Percentiles rank a stretch among this genome's conserved stretches.
These are phyloP conservation scores for Nakaseomyces sp. DNA, from an alignment of 1,139 yeast species.

Conservation along the genomic window DNA sequence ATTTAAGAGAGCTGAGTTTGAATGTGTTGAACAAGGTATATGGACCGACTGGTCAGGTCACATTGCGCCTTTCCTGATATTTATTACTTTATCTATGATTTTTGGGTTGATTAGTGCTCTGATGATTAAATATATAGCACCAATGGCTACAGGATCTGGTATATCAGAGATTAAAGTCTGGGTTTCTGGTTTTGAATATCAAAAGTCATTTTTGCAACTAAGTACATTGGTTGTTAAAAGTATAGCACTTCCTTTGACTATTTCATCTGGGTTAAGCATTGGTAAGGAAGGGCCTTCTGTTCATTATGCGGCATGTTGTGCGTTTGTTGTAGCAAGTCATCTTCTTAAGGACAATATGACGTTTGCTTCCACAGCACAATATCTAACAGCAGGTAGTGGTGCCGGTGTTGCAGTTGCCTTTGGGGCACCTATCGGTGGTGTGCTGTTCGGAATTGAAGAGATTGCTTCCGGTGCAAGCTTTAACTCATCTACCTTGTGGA, in stretches of 20 bases:
- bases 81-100: conserved; percentile 47
- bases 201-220: conserved; percentile 69
- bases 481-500: conserved; percentile 77
- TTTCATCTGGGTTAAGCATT: conserved; percentile 79
- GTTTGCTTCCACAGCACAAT: conserved; percentile 39
- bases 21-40: conserved; percentile 36
- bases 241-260: conserved; percentile 75
- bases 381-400: conserved; percentile 74
- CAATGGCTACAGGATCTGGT: conserved; percentile 94
- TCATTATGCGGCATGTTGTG: conserved; percentile 71
- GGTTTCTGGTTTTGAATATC: conserved; percentile 73
- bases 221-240: conserved; percentile 69
- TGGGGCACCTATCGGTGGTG: conserved; percentile 93
- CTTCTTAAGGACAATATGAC: conserved; percentile 39
- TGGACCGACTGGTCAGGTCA: conserved; percentile 52
- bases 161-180: conserved; percentile 94
- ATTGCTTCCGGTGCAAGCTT: conserved; percentile 39
- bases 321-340: conserved; percentile 35
- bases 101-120: conserved; percentile 61
- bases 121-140: conserved; percentile 65
- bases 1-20: conserved; percentile 28
- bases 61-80: conserved; percentile 48
- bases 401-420: conserved; percentile 93
- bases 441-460: conserved; percentile 69
- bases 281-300: conserved; percentile 94